Percentiles rank a stretch among this genome's conserved stretches.
Evolutionary conservation across 192 early-diverging fungal species (phyloP).

Genomic region (Ambispora gerdemannii): DNA sequence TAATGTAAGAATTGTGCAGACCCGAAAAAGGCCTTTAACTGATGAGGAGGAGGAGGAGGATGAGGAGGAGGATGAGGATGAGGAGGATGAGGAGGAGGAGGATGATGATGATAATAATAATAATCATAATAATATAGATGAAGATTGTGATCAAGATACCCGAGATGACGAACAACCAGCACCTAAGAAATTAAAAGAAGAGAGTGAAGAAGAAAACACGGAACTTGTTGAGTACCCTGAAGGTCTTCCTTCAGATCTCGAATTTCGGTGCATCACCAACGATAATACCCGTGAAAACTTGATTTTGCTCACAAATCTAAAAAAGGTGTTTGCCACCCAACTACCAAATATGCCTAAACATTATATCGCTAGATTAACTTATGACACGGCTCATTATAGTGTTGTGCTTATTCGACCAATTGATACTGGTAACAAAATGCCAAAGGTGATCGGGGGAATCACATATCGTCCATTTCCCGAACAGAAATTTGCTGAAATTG

Average conservation of each 20-base stretch:
- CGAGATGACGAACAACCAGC: too few species aligned
- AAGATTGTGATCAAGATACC: too few species aligned
- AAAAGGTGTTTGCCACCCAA: slow-evolving; percentile 95
- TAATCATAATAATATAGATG: too few species aligned
- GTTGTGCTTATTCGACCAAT: slow-evolving; percentile 73
- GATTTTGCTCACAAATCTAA: slow-evolving; percentile 87
- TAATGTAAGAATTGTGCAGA: neutral
- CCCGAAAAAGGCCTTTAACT: neutral
- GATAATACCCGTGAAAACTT: slow-evolving; percentile 77
- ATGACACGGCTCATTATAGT: slow-evolving; percentile 87
- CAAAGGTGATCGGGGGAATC: slow-evolving; percentile 89
- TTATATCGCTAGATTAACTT: slow-evolving; percentile 95
- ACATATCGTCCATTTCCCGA: slow-evolving; percentile 88
- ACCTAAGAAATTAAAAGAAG: neutral
- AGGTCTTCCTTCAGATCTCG: slow-evolving; percentile 50
- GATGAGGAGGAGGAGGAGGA: neutral
- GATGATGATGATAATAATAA: slow-evolving; percentile 34
- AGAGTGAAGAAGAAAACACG: slow-evolving; percentile 21
- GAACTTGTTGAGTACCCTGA: slow-evolving; percentile 55
- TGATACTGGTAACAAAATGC: slow-evolving; percentile 49
- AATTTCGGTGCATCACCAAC: slow-evolving; percentile 75
- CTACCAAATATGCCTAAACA: slow-evolving; percentile 99
- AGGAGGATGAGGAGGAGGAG: neutral
- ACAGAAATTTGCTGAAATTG: slow-evolving; percentile 95
- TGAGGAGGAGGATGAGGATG: neutral